Evolutionary conservation across 352 stramenopile species (phyloP).

Genomic region (Phytophthora pisi): DNA sequence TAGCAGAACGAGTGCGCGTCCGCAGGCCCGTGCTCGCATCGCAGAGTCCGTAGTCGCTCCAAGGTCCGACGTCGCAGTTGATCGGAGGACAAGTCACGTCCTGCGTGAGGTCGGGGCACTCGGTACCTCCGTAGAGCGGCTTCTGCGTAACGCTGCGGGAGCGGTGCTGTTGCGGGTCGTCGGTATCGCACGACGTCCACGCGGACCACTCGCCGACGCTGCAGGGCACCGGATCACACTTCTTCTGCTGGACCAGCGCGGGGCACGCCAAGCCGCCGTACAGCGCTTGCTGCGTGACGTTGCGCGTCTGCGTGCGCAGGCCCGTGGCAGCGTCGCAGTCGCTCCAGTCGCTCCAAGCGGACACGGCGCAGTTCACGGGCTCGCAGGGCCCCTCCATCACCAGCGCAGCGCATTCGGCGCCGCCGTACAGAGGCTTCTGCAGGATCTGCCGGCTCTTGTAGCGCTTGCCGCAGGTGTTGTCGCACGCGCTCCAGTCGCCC

Average conservation of each 20-base stretch:
- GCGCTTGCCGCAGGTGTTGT: conserved; percentile 39
- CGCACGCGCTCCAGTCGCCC: conserved; percentile 51
- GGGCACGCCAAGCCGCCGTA: conserved; percentile 52
- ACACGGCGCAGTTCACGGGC: conserved; percentile 53
- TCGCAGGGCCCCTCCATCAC: conserved; percentile 48
- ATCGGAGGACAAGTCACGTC: conserved; percentile 46
- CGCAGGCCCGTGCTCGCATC: conserved; percentile 44
- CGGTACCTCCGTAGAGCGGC: conserved; percentile 37
- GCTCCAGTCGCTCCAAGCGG: conserved; percentile 48
- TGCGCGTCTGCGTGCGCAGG: conserved; percentile 41
- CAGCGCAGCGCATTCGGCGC: conserved; percentile 31
- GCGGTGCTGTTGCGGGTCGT: conserved; percentile 48
- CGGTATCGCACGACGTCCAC: conserved; percentile 62
- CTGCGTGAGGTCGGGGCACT: conserved; percentile 44
- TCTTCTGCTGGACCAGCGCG: conserved; percentile 43
- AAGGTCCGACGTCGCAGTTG: conserved; percentile 46
- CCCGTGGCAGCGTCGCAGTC: conserved; percentile 48
- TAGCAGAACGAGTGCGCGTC: conserved; percentile 42
- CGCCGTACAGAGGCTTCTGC: conserved; percentile 40
- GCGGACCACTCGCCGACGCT: conserved; percentile 43
- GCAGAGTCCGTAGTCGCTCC: conserved; percentile 52
- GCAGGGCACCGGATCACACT: conserved; percentile 56
- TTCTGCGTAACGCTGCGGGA: conserved; percentile 40
- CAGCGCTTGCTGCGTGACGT: conserved; percentile 30
- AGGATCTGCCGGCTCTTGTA: conserved; percentile 45